Percentiles rank a stretch among this genome's conserved stretches.
Evolutionary conservation across 2,329 filamentous ascomycete genomes (phyloP).

Genomic region (Hymenoscyphus linearis): DNA sequence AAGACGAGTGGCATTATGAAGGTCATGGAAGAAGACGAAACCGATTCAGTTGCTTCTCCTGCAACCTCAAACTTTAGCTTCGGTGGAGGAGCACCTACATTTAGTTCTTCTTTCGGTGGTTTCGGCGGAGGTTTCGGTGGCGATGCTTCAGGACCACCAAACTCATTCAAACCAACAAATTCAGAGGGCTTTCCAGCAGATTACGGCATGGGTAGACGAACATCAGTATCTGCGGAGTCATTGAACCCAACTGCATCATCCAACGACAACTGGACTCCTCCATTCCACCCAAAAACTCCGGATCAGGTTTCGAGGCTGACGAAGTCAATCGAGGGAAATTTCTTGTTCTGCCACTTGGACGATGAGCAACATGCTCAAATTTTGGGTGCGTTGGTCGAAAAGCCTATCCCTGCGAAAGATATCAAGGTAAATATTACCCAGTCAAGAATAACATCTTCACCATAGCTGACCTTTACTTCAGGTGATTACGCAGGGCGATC

Average conservation of each 20-base stretch:
- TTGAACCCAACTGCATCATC: conserved; percentile 80
- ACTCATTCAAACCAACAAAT: conserved; percentile 35
- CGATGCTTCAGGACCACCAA: conserved; percentile 44
- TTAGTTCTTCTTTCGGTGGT: conserved; percentile 37
- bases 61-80: conserved; percentile 57
- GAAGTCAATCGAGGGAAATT: conserved; percentile 79
- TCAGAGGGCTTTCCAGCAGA: conserved; percentile 77
- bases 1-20: conserved; percentile 54
- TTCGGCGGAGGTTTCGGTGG: conserved; percentile 39
- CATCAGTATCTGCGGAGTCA: conserved; percentile 94
- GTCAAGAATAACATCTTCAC: background rate
- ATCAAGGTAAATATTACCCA: conserved; percentile 49
- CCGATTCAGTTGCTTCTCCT: conserved; percentile 71
- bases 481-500: conserved; percentile 92
- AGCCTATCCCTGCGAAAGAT: conserved; percentile 87
- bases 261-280: conserved; percentile 86
- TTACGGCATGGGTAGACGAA: conserved; percentile 89
- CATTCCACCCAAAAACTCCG: conserved; percentile 72
- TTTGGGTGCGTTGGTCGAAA: conserved; percentile 86
- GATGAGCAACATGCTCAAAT: conserved; percentile 88
- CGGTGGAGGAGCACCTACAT: conserved; percentile 33
- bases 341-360: conserved; percentile 89
- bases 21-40: conserved; percentile 52
- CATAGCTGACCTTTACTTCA: conserved; percentile 36
- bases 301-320: conserved; percentile 79